Evolutionary conservation across 2,329 filamentous ascomycete genomes (phyloP).

Genomic region (Laburnicola sp.): DNA sequence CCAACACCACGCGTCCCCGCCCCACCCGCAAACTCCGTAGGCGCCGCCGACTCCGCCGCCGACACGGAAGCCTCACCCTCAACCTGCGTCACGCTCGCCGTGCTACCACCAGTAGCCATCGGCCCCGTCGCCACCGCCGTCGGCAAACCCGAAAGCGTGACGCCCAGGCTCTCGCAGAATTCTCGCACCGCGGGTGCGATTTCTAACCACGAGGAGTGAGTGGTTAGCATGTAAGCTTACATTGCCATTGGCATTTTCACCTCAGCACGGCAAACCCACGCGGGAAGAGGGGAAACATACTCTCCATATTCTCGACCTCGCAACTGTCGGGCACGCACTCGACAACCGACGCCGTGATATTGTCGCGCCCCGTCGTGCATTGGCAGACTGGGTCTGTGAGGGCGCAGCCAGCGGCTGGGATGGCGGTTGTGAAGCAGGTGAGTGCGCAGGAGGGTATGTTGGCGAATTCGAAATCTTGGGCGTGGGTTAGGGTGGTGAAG

Average conservation of each 20-base stretch:
- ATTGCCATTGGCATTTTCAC: background rate
- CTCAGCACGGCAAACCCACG: no score
- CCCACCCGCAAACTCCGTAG: constrained; percentile 22
- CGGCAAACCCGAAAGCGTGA: constrained; percentile 28
- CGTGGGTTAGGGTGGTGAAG: background rate
- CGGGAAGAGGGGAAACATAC: constrained; percentile 34
- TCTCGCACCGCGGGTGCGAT: constrained; percentile 27
- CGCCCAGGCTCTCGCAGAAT: constrained; percentile 35
- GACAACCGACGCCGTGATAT: constrained; percentile 46
- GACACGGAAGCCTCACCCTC: constrained; percentile 3
- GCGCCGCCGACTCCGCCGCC: constrained; percentile 1
- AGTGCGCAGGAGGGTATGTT: constrained; percentile 17
- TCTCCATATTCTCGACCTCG: constrained; percentile 41
- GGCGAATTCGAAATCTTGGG: background rate
- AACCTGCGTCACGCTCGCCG: constrained; percentile 8
- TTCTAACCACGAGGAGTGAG: constrained; percentile 7
- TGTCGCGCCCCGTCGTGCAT: constrained; percentile 50
- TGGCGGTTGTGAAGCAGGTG: constrained; percentile 53
- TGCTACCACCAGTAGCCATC: constrained; percentile 3
- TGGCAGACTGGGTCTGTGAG: constrained; percentile 56
- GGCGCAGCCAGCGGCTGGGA: constrained; percentile 53
- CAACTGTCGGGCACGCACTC: constrained; percentile 46
- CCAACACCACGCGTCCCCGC: constrained; percentile 17
- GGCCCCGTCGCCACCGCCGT: constrained; percentile 17
- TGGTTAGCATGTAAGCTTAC: background rate